Evolutionary conservation across 768 basidiomycete genomes (phyloP), one percentile per base, ranked within the genome.

Genomic region (Pulveroboletus ravenelii): DNA sequence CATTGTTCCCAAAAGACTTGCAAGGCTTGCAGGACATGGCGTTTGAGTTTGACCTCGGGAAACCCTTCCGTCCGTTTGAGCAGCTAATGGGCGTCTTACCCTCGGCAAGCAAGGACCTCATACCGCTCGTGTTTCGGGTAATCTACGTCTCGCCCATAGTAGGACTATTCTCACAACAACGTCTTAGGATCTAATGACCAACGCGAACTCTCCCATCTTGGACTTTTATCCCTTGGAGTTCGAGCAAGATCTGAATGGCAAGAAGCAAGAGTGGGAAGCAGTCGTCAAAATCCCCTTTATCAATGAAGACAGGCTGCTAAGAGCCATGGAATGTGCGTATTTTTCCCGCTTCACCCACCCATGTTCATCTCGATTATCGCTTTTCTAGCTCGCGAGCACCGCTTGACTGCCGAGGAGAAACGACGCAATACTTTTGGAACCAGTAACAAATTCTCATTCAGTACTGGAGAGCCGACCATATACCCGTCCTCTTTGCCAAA

Each of bases 271-370:
- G 23, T 99, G 96, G 96, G 96, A 99, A 67, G 95, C 96, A 0
- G 82, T 98, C 45, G 93, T 99, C 47, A 98, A 98, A 72, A 97
- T 99, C 57, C 96, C 96, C 0, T 99, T 99, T 69, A 97, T 99
- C 53, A 85, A 96, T 41, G 83, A 94, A 66, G 58, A 70, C 10
- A 76, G 91, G 45, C 66, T 99, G 18, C 71, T 96, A 30, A 73
- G 73, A 30, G 89, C 94, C 3, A 97, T 99, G 95, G 71, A 74
- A 30, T 69, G 91, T 90, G 13, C 34, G 62, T 53, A 0, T 8
- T 4, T 41, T 30, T 29, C 9, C 10, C 37, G 32, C n/a, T 52
- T 12, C 18, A 31, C 13, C 29, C 17, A 20, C 25, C 18, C 0
- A 54, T n/a, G 8, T 14, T 30, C 2, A 7, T 44, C 23, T 35